Percentiles rank a stretch among this genome's conserved stretches.
Evolutionary conservation across 2,329 filamentous ascomycete genomes (phyloP).

Genomic region (Aspergillus terreus): DNA sequence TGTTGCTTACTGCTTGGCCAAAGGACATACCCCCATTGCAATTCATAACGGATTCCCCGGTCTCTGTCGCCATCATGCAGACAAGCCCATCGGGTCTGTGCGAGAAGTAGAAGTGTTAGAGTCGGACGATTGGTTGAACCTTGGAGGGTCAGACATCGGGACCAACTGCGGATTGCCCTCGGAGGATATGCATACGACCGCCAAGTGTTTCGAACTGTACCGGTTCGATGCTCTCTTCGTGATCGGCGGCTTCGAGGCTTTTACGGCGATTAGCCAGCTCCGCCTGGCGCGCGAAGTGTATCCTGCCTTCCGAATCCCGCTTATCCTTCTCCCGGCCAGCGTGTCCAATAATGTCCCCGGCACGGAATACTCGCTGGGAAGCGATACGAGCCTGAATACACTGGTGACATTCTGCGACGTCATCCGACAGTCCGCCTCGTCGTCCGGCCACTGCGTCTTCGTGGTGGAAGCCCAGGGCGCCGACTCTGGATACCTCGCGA

Average conservation of each 20-base stretch:
- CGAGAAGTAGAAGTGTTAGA: constrained; percentile 89
- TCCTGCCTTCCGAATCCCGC: constrained; percentile 85
- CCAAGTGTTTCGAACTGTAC: constrained; percentile 78
- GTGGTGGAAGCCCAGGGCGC: constrained; percentile 98
- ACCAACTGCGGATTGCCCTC: constrained; percentile 91
- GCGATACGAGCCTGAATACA: constrained; percentile 94
- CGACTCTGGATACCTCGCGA: constrained; percentile 88
- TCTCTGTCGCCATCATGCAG: constrained; percentile 81
- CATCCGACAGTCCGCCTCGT: constrained; percentile 94
- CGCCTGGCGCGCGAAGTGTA: constrained; percentile 74
- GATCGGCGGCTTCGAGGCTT: constrained; percentile 93
- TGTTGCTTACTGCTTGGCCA: constrained; percentile 83
- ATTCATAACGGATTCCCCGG: constrained; percentile 97
- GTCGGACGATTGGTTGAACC: constrained; percentile 90
- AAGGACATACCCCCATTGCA: constrained; percentile 86
- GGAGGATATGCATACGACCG: constrained; percentile 80
- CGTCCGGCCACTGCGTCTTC: constrained; percentile 88
- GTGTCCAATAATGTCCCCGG: constrained; percentile 98
- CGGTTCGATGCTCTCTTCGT: constrained; percentile 89
- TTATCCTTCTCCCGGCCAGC: constrained; percentile 88
- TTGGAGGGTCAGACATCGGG: constrained; percentile 93
- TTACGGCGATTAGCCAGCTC: constrained; percentile 84
- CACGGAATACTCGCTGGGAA: constrained; percentile 94
- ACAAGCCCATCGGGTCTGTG: constrained; percentile 75
- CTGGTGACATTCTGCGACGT: constrained; percentile 94